Conservation (phyloP, 1,139 yeast genomes). For the Blastobotrys niveus region DNA sequence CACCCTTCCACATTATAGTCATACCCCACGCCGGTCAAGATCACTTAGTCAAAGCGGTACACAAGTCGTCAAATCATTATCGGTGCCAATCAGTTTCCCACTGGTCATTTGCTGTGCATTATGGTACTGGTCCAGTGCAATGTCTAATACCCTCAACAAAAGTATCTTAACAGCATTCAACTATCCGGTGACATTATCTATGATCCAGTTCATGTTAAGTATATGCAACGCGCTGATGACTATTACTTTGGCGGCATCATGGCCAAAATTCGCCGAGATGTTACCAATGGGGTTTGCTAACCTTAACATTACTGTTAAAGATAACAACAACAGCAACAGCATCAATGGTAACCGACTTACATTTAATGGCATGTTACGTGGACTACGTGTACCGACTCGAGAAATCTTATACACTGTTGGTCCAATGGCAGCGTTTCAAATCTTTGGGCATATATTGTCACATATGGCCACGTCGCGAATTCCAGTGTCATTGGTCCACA, state of each 20-base stretch:
- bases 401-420: conserved; percentile 61
- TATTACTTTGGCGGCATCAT: conserved; percentile 16
- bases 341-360: too few relatives aligned
- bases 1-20: not conserved
- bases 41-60: conserved; percentile 26
- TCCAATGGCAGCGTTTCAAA: conserved; percentile 92
- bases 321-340: too few relatives aligned
- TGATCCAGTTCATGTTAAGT: conserved; percentile 73
- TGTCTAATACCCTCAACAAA: conserved; percentile 78
- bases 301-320: too few relatives aligned
- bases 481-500: conserved; percentile 88
- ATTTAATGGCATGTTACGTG: not conserved
- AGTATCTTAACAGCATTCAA: conserved; percentile 60
- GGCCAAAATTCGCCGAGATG: conserved; percentile 16
- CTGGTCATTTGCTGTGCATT: conserved; percentile 50
- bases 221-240: conserved; percentile 51
- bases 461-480: conserved; percentile 84
- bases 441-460: conserved; percentile 81
- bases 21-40: conserved; percentile 11
- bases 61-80: conserved; percentile 33
- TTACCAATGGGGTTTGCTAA: conserved; percentile 16
- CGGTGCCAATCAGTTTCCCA: conserved; percentile 36
- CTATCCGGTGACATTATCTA: conserved; percentile 80
- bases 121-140: conserved; percentile 81
- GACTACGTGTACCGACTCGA: conserved; percentile 44